Conservation (phyloP, 2,329 filamentous ascomycete species). For the Trichoderma sp. region DNA sequence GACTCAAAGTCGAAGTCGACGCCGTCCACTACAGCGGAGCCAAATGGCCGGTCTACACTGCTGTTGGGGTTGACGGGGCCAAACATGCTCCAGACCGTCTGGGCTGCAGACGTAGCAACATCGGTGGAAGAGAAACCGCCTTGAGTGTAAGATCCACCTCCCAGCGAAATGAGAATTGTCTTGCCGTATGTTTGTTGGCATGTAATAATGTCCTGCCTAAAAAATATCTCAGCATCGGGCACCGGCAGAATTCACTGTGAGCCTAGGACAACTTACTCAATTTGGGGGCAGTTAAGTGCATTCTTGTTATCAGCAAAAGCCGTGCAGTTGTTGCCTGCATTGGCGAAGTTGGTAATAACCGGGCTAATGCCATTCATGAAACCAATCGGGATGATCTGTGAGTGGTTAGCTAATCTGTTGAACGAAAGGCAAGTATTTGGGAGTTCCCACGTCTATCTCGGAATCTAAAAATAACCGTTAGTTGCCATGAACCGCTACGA, state of each 20-base stretch:
- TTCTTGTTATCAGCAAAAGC: constrained; percentile 57
- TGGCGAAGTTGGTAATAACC: constrained; percentile 66
- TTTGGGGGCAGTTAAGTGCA: constrained; percentile 63
- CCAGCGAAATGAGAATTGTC: constrained; percentile 72
- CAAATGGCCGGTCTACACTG: constrained; percentile 65
- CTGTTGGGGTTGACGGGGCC: constrained; percentile 56
- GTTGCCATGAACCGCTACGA: background rate
- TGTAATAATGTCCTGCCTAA: constrained; percentile 53
- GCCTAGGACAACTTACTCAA: constrained; percentile 56
- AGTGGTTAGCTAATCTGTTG: background rate
- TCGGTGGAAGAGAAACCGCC: constrained; percentile 61
- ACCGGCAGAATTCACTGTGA: background rate
- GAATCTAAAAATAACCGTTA: background rate
- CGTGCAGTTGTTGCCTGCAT: constrained; percentile 63
- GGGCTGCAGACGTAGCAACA: constrained; percentile 59
- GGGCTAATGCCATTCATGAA: constrained; percentile 63
- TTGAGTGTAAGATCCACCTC: constrained; percentile 70
- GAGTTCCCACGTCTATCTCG: background rate
- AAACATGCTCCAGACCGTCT: constrained; percentile 71
- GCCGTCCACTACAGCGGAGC: constrained; percentile 67
- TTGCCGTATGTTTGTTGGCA: constrained; percentile 66
- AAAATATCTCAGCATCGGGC: background rate
- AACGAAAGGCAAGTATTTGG: background rate
- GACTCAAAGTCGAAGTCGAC: constrained; percentile 79
- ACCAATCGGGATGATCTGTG: constrained; percentile 61